Conservation (phyloP, 2,329 filamentous ascomycete species). For the Metarhizium sp. region DNA sequence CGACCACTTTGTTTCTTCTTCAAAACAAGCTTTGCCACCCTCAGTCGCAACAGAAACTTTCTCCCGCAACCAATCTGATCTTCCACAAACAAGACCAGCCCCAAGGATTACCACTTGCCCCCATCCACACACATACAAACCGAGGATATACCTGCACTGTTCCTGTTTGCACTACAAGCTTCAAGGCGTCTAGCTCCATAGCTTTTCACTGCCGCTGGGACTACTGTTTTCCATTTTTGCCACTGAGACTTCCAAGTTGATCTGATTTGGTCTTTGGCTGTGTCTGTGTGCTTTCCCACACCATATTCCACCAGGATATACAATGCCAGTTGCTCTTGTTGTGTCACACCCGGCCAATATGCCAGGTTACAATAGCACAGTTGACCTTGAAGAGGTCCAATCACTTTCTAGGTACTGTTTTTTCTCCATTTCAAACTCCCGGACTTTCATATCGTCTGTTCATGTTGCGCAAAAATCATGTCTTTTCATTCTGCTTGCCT, state of each 20-base stretch:
- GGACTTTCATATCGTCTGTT: constrained; percentile 27
- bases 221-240: not conserved
- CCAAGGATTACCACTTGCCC: constrained; percentile 1
- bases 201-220: constrained; percentile 12
- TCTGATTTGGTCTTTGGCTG: constrained; percentile 5
- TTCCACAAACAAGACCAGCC: constrained; percentile 10
- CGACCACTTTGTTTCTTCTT: constrained; percentile 15
- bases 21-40: constrained; percentile 9
- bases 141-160: constrained; percentile 16
- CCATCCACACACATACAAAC: constrained; percentile 7
- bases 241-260: constrained; percentile 1
- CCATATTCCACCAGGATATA: constrained; percentile 9
- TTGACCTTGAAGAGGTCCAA: constrained; percentile 51
- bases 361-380: constrained; percentile 41
- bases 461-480: constrained; percentile 10
- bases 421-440: constrained; percentile 33
- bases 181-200: constrained; percentile 1
- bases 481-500: constrained; percentile 17
- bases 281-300: constrained; percentile 3
- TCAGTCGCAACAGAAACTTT: constrained; percentile 8
- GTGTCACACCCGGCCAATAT: constrained; percentile 39
- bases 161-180: constrained; percentile 15
- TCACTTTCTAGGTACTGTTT: constrained; percentile 54
- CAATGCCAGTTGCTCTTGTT: constrained; percentile 40
- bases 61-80: constrained; percentile 10